phyloP scores from a whole-genome alignment of 768 basidiomycete species.

The Mycena leptocephala region DNA sequence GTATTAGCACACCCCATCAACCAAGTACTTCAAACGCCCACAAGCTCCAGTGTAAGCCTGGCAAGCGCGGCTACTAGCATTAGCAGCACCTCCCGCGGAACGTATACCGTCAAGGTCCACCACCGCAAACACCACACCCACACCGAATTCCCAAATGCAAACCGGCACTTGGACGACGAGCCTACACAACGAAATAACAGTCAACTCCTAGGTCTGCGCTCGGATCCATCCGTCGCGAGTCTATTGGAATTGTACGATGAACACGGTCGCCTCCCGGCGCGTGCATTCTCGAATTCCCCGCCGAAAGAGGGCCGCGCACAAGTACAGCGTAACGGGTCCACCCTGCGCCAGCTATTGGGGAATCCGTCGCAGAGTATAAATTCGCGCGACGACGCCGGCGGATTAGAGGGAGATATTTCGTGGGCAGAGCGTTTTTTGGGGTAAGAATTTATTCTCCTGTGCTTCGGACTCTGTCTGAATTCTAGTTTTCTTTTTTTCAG shows the following conservation, averaged over 20 bases:
- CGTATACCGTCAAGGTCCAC: constrained; percentile 83
- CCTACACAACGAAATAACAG: constrained; percentile 61
- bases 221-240: constrained; percentile 86
- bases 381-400: constrained; percentile 52
- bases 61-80: constrained; percentile 61
- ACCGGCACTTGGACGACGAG: constrained; percentile 56
- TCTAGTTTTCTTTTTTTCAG: constrained; percentile 42
- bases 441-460: constrained; percentile 55
- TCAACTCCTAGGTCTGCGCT: constrained; percentile 73
- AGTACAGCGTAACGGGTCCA: constrained; percentile 77
- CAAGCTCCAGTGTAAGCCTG: constrained; percentile 67
- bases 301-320: constrained; percentile 67
- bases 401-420: constrained; percentile 81
- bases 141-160: constrained; percentile 79
- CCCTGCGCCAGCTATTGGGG: constrained; percentile 82
- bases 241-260: constrained; percentile 83
- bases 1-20: constrained; percentile 78
- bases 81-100: constrained; percentile 63
- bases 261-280: constrained; percentile 72
- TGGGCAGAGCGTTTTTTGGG: constrained; percentile 86
- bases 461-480: neutral
- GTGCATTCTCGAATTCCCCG: constrained; percentile 78
- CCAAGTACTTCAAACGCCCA: constrained; percentile 64
- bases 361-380: constrained; percentile 56
- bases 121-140: constrained; percentile 72